Base-by-base conservation (phyloP, 164 flowering plant species). In the Stephania cephalantha region DNA sequence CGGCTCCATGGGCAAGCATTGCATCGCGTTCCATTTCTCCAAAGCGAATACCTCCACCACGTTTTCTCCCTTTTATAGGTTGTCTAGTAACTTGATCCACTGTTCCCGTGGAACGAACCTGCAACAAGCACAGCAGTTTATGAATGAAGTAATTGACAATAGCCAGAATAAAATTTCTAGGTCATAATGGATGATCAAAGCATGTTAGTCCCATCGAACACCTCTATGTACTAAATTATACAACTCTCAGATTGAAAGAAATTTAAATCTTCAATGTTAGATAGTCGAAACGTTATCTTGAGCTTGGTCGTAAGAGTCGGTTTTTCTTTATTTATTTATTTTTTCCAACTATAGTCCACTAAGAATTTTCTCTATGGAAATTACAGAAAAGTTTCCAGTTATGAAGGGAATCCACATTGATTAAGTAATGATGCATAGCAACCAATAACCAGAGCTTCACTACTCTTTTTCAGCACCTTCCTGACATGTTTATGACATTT, bases 1-100 rank as follows among this genome's bases (percentile, higher is more conserved):
- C 90, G 53, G 98, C 97, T 11, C 99, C 98, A 63, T 93, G 97
- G 18, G 99, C 98, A 73, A 95, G 93, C 81, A 95, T 75, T 8
- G 98, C 79, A 70, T 95, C 99, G 44, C 99, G 85, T 75, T 95
- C 99, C 99, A 95, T 95, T 80, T 95, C 99, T 9, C 99, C 97
- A 81, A 95, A 93, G 13, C 98, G 87, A 45, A 95, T 86, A 72
- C 99, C 99, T 50, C 98, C 99, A 76, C 98, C 98, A 1, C 81
- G 82, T 81, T 95, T 95, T 82, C 98, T 85, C 68, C 98, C 99
- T 79, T 93, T 91, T 29, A 95, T 88, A 5, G 99, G 97, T 78
- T 95, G 97, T 66, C 90, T 84, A 0, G 99, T 95, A 1, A 91
- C 81, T 73, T 85, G 97, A 76, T 95, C 96, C 1, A 92, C 82